These are phyloP conservation scores for Sphaerosporella brunnea DNA, from an alignment of 495 filamentous ascomycete species.

Conservation along the genomic window DNA sequence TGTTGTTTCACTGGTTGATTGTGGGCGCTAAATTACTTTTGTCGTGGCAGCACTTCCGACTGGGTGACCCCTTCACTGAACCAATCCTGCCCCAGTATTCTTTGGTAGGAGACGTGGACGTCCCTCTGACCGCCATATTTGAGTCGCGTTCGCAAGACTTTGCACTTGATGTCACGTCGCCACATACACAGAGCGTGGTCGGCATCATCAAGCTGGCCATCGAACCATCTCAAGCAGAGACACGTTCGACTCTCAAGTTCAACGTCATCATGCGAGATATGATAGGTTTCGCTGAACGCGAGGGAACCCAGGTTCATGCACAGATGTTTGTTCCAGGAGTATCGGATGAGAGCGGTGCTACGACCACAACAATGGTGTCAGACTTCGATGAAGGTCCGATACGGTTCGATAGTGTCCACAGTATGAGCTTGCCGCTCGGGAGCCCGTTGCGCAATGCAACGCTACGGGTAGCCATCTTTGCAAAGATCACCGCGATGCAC, in stretches of 20 bases:
- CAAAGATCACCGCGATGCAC: slow-evolving; percentile 80
- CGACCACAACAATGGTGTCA: slow-evolving; percentile 83
- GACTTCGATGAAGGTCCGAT: slow-evolving; percentile 92
- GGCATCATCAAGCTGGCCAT: slow-evolving; percentile 80
- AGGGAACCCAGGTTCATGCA: slow-evolving; percentile 88
- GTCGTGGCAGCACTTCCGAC: slow-evolving; percentile 38
- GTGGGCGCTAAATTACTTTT: slow-evolving; percentile 31
- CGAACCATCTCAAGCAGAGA: slow-evolving; percentile 84
- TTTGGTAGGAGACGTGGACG: slow-evolving; percentile 80
- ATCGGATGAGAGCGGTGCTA: slow-evolving; percentile 78
- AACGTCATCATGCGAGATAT: slow-evolving; percentile 98
- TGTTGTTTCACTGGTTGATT: slow-evolving; percentile 28
- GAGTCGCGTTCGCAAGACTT: slow-evolving; percentile 92
- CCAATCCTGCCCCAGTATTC: slow-evolving; percentile 80
- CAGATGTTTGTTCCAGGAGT: slow-evolving; percentile 88
- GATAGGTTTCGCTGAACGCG: slow-evolving; percentile 86
- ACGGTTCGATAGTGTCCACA: slow-evolving; percentile 92
- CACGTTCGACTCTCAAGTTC: slow-evolving; percentile 88
- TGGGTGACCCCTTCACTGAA: slow-evolving; percentile 77
- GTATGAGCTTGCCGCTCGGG: slow-evolving; percentile 87
- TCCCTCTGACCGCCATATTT: slow-evolving; percentile 84
- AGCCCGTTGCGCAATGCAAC: slow-evolving; percentile 50
- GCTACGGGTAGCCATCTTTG: slow-evolving; percentile 83
- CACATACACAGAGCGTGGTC: slow-evolving; percentile 76
- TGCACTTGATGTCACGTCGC: slow-evolving; percentile 68